A percentile compares a stretch with the other conserved stretches of the same genome.
phyloP scores from a whole-genome alignment of 176 grass and related monocot genomes.

The Musa troglodytarum region DNA sequence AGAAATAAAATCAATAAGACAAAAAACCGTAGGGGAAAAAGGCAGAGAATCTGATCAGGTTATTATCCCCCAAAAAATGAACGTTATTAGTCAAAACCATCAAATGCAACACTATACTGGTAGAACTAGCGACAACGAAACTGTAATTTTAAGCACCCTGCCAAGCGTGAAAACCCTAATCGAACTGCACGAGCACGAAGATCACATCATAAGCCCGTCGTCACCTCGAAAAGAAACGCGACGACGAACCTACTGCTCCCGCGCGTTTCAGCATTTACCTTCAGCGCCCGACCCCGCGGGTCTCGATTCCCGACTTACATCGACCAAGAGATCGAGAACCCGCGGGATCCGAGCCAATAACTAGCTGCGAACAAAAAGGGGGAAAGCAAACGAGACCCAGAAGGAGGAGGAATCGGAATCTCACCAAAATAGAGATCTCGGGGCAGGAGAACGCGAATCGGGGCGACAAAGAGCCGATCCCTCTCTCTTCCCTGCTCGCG shows the following conservation, averaged over 20 bases:
- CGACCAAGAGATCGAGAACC: background rate
- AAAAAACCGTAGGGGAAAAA: too few species aligned
- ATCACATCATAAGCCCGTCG: background rate
- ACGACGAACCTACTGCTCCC: background rate
- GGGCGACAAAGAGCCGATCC: background rate
- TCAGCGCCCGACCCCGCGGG: background rate
- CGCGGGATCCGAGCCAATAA: background rate
- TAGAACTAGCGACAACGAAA: background rate
- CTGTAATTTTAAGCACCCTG: background rate
- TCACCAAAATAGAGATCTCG: background rate
- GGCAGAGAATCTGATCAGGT: too few species aligned
- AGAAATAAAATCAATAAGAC: too few species aligned
- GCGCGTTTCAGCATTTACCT: background rate
- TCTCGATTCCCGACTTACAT: background rate
- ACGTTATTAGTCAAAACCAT: background rate
- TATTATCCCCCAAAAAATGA: background rate
- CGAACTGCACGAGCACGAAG: background rate
- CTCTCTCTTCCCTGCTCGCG: background rate
- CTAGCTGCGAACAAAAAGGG: background rate
- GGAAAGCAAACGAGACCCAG: background rate
- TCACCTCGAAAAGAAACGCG: background rate
- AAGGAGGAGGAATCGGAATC: background rate
- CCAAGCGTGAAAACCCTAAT: background rate
- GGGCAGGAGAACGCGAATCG: background rate
- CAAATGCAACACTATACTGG: background rate